Percentiles rank a stretch among this genome's conserved stretches.
phyloP scores from a whole-genome alignment of 768 basidiomycete genomes.

The Tylopilus vinaceipallidus region DNA sequence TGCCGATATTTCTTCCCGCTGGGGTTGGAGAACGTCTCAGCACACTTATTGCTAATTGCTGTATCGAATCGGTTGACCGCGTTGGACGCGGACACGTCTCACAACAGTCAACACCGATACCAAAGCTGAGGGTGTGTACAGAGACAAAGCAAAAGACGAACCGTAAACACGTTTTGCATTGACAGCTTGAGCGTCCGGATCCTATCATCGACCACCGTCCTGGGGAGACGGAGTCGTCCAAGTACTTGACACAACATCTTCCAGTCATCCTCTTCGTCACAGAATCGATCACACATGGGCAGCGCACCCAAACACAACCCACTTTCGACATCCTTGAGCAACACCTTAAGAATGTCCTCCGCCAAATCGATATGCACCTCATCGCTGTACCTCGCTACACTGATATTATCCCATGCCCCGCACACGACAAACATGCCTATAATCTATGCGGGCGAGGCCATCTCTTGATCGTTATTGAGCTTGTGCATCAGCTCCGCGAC shows the following conservation, averaged over 20 bases:
- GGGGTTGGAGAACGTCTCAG: constrained; percentile 66
- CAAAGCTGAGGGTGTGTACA: no score
- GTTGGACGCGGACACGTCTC: constrained; percentile 61
- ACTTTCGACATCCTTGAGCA: constrained; percentile 55
- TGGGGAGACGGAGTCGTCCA: constrained; percentile 63
- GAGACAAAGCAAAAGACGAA: no score
- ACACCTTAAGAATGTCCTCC: constrained; percentile 45
- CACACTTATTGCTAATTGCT: constrained; percentile 66
- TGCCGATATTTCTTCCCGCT: constrained; percentile 66
- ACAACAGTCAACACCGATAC: no score
- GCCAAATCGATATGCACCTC: constrained; percentile 57
- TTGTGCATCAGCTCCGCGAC: constrained; percentile 57
- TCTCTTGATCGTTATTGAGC: constrained; percentile 68
- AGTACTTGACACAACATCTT: constrained; percentile 66
- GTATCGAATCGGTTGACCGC: constrained; percentile 72
- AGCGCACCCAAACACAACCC: constrained; percentile 23
- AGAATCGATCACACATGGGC: no score
- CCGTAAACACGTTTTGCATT: constrained; percentile 40
- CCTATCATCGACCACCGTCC: no score
- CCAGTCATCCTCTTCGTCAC: constrained; percentile 51
- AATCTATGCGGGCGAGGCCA: constrained; percentile 74
- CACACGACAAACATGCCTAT: constrained; percentile 82
- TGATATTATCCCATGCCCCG: constrained; percentile 71
- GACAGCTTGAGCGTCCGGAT: constrained; percentile 60
- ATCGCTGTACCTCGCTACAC: constrained; percentile 43